These are phyloP conservation scores for Quillaja saponaria DNA, from an alignment of 306 rosid species.

Conservation along the genomic window DNA sequence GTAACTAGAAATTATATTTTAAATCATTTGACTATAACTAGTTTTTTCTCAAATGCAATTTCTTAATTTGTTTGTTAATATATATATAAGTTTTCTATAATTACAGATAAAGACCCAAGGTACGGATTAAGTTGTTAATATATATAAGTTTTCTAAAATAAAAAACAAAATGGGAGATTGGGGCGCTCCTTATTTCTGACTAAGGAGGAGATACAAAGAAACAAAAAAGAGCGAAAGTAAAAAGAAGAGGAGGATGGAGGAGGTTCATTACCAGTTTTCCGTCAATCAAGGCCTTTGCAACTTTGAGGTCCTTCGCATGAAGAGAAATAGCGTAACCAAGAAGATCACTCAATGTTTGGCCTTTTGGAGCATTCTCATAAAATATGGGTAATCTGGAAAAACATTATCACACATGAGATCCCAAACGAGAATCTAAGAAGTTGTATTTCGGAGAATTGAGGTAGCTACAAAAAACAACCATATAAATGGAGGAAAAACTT, in stretches of 20 bases:
- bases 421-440: too few species aligned
- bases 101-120: too few species aligned
- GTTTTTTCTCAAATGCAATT: too few species aligned
- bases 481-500: too few species aligned
- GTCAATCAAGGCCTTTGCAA: conserved; percentile 68
- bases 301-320: conserved; percentile 68
- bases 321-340: conserved; percentile 64
- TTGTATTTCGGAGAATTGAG: conserved; percentile 6
- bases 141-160: too few species aligned
- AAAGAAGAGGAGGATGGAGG: background rate
- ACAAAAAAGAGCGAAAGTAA: background rate
- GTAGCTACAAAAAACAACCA: conserved; percentile 1
- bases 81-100: too few species aligned
- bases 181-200: conserved; percentile 17
- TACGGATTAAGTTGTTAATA: too few species aligned
- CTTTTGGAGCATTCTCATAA: conserved; percentile 55
- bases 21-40: too few species aligned
- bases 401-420: conserved; percentile 24
- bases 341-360: conserved; percentile 51
- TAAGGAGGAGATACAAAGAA: background rate
- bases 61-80: too few species aligned
- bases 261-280: conserved; percentile 69
- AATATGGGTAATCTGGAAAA: conserved; percentile 67
- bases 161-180: background rate
- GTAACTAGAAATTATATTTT: too few species aligned